These are phyloP conservation scores for Pilobolus umbonatus DNA, from an alignment of 192 early-diverging fungal species.

Conservation along the genomic window DNA sequence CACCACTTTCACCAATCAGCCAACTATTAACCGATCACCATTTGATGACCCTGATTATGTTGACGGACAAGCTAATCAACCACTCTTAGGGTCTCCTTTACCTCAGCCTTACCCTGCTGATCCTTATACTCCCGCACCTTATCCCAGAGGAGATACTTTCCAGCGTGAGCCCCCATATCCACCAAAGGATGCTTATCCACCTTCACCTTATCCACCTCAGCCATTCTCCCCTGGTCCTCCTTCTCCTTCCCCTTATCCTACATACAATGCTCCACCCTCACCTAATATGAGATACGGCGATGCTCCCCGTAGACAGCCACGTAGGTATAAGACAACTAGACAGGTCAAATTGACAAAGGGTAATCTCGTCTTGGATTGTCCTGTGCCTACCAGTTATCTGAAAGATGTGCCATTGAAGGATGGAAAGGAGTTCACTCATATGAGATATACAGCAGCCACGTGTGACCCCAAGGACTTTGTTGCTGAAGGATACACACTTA, in stretches of 20 bases:
- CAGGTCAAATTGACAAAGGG: constrained; percentile 58
- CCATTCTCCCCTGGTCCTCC: constrained; percentile 12
- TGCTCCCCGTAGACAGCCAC: constrained; percentile 40
- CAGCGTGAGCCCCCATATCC: background rate
- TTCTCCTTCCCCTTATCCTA: constrained; percentile 26
- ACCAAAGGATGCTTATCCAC: constrained; percentile 4
- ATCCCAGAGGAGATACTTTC: background rate
- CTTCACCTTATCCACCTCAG: background rate
- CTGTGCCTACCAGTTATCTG: constrained; percentile 54
- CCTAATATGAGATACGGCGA: constrained; percentile 33
- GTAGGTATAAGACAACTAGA: constrained; percentile 46
- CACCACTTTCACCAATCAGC: constrained; percentile 25
- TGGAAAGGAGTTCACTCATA: constrained; percentile 67
- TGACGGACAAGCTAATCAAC: constrained; percentile 20
- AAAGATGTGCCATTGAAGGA: constrained; percentile 37
- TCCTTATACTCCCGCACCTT: constrained; percentile 31
- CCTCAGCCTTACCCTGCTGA: too few relatives aligned
- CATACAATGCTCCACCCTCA: constrained; percentile 22
- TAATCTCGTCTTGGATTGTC: constrained; percentile 69
- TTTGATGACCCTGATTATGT: constrained; percentile 30
- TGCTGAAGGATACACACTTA: constrained; percentile 53
- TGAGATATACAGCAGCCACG: constrained; percentile 71
- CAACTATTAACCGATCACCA: constrained; percentile 21
- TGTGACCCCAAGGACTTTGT: constrained; percentile 61
- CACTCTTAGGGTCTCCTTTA: constrained; percentile 13